Conservation (phyloP, 2,329 filamentous ascomycete genomes). For the Fonsecaea monophora region DNA sequence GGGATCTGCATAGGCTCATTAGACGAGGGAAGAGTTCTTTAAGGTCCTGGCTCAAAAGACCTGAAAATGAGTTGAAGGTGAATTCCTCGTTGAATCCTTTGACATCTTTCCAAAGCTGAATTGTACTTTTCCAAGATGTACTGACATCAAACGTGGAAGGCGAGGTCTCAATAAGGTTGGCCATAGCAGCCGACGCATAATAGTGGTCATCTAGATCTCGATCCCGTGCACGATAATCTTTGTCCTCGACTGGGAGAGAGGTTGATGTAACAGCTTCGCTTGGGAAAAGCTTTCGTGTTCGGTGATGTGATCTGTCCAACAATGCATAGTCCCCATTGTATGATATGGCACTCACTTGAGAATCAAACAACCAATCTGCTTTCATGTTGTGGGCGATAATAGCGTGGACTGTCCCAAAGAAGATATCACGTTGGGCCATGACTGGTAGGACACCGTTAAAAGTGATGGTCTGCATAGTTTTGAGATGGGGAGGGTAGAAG, state of each 20-base stretch:
- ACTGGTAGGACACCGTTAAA: slow-evolving; percentile 25
- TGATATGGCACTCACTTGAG: neutral
- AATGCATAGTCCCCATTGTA: slow-evolving; percentile 25
- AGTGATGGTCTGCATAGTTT: slow-evolving; percentile 29
- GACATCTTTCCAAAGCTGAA: slow-evolving; percentile 16
- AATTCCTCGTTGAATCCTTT: slow-evolving; percentile 23
- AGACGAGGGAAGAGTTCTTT: slow-evolving; percentile 16
- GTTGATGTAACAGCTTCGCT: neutral
- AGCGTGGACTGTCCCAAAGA: slow-evolving; percentile 20
- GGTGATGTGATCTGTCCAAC: slow-evolving; percentile 24
- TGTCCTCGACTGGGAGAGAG: neutral
- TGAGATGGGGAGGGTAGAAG: slow-evolving; percentile 25
- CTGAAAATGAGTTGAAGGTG: slow-evolving; percentile 9
- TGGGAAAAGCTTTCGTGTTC: slow-evolving; percentile 24
- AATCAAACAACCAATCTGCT: slow-evolving; percentile 23
- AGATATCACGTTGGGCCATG: slow-evolving; percentile 30
- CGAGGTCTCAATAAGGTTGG: slow-evolving; percentile 11
- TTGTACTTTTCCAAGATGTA: slow-evolving; percentile 4
- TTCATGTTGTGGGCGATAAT: slow-evolving; percentile 29
- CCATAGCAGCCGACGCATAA: slow-evolving; percentile 10
- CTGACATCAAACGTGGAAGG: slow-evolving; percentile 21
- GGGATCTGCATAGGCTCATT: slow-evolving; percentile 21
- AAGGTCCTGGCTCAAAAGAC: slow-evolving; percentile 16
- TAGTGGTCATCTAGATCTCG: neutral
- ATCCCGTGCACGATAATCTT: slow-evolving; percentile 28